These are phyloP conservation scores for Brasilioporus rufonigricans DNA, from an alignment of 768 basidiomycete genomes.

Conservation along the genomic window DNA sequence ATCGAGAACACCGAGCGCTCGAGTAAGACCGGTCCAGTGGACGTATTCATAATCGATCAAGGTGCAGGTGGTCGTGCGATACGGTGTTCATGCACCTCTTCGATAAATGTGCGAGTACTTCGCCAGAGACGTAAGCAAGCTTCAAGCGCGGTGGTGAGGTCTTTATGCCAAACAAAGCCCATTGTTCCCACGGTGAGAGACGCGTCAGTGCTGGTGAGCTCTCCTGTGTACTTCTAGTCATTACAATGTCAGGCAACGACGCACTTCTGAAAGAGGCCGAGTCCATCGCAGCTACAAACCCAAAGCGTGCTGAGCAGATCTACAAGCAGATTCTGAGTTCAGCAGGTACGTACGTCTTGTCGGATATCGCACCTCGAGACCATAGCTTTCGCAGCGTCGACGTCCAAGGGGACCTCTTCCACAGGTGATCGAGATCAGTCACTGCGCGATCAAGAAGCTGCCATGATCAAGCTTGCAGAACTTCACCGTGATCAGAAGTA, in stretches of 20 bases:
- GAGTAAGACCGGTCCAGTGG: too few relatives aligned
- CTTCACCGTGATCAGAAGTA: slow-evolving; percentile 85
- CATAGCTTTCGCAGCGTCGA: slow-evolving; percentile 22
- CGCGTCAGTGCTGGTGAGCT: slow-evolving; percentile 20
- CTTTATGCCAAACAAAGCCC: too few relatives aligned
- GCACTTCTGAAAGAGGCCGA: slow-evolving; percentile 47
- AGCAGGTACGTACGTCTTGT: slow-evolving; percentile 26
- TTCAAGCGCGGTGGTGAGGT: too few relatives aligned
- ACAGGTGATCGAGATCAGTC: slow-evolving; percentile 50
- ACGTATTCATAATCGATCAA: too few relatives aligned
- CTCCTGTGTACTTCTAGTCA: neutral
- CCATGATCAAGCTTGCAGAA: slow-evolving; percentile 82
- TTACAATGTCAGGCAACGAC: slow-evolving; percentile 25
- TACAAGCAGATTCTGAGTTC: slow-evolving; percentile 66
- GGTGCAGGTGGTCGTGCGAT: too few relatives aligned
- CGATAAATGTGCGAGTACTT: too few relatives aligned
- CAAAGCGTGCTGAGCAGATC: slow-evolving; percentile 65
- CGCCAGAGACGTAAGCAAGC: too few relatives aligned
- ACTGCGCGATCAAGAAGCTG: slow-evolving; percentile 79
- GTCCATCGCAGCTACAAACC: slow-evolving; percentile 42
- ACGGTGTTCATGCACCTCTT: too few relatives aligned
- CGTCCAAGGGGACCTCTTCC: slow-evolving; percentile 33
- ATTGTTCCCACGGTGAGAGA: slow-evolving; percentile 24
- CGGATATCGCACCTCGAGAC: neutral
- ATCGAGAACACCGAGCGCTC: too few relatives aligned